A percentile compares a stretch with the other conserved stretches of the same genome.
Conservation (phyloP, 1,284 basidiomycete species). For the Stereum hirsutum region DNA sequence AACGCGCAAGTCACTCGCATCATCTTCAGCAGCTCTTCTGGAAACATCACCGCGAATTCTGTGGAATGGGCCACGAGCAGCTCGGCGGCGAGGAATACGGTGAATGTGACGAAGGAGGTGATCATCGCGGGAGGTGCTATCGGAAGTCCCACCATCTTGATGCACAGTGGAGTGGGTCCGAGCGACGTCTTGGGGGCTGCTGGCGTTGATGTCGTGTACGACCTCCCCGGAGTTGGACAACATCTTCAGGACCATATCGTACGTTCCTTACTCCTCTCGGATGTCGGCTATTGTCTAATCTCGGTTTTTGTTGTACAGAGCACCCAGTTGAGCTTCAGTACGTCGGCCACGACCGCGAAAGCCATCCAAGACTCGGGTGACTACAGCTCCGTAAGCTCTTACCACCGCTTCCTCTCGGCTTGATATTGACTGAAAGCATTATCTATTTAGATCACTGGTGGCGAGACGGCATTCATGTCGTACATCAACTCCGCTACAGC, state of each 20-base stretch:
- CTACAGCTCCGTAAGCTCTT: background rate
- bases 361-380: slow-evolving; percentile 20
- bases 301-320: slow-evolving; percentile 22
- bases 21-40: slow-evolving; percentile 32
- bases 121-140: slow-evolving; percentile 56
- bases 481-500: slow-evolving; percentile 62
- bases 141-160: slow-evolving; percentile 58
- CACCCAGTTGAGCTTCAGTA: slow-evolving; percentile 38
- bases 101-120: slow-evolving; percentile 47
- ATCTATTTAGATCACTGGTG: slow-evolving; percentile 11
- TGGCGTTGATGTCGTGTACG: slow-evolving; percentile 35
- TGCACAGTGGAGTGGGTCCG: slow-evolving; percentile 69
- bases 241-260: slow-evolving; percentile 69
- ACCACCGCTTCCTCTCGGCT: background rate
- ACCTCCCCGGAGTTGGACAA: slow-evolving; percentile 69
- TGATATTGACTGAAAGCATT: slow-evolving; percentile 1
- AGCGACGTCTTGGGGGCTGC: slow-evolving; percentile 39
- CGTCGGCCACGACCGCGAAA: slow-evolving; percentile 36
- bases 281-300: too few species aligned
- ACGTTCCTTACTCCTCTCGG: slow-evolving; percentile 6
- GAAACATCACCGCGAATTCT: slow-evolving; percentile 40
- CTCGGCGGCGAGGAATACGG: slow-evolving; percentile 25
- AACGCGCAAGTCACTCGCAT: slow-evolving; percentile 53
- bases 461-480: slow-evolving; percentile 37
- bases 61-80: slow-evolving; percentile 40